A percentile compares a stretch with the other conserved stretches of the same genome.
These are phyloP conservation scores for Saccharum hybrid DNA, from an alignment of 202 grass and related monocot genomes.

Conservation along the genomic window DNA sequence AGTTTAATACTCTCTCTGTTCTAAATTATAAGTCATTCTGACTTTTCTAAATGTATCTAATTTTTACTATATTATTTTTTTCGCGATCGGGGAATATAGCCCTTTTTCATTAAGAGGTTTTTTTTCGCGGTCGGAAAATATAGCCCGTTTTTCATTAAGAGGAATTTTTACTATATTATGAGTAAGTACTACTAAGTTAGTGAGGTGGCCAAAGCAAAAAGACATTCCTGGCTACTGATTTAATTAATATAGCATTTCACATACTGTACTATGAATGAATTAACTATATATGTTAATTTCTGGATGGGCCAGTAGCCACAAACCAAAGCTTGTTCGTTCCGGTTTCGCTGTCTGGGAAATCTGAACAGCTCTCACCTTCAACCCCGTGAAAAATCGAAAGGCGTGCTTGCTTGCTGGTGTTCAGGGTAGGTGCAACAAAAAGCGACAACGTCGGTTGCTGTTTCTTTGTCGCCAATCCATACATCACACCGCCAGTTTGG, in stretches of 20 bases:
- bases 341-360: not conserved
- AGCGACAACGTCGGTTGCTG: conserved; percentile 1
- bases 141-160: too few relatives aligned
- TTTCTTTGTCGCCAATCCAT: not conserved
- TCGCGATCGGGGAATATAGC: too few relatives aligned
- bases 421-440: not conserved
- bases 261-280: not conserved
- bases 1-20: too few relatives aligned
- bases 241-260: not conserved
- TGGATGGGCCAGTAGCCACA: not conserved
- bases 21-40: too few relatives aligned
- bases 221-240: not conserved
- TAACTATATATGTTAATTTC: not conserved
- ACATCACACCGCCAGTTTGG: not conserved
- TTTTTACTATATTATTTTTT: too few relatives aligned
- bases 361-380: not conserved
- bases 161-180: too few relatives aligned
- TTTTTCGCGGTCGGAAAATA: too few relatives aligned
- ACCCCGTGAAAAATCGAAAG: not conserved
- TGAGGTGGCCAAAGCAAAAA: too few relatives aligned
- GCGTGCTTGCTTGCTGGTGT: not conserved
- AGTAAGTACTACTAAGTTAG: too few relatives aligned
- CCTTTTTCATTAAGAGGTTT: too few relatives aligned
- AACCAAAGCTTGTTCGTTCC: not conserved
- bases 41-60: too few relatives aligned